Conservation (phyloP, 768 basidiomycete genomes). For the Symmetrospora coprosmae region DNA sequence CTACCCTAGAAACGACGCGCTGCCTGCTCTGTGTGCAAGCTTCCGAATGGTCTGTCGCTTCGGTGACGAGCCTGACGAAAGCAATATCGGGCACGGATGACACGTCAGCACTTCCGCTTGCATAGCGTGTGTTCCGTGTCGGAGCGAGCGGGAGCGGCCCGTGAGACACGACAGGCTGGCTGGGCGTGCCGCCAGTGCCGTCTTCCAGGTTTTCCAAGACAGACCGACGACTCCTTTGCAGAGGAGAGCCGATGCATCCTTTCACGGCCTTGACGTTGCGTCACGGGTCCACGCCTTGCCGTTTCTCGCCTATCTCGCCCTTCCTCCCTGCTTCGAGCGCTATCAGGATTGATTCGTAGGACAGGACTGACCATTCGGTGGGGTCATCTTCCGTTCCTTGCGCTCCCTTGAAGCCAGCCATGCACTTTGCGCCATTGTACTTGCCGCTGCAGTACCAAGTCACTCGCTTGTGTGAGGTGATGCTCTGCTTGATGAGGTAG, state of each 20-base stretch:
- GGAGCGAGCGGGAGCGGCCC: neutral
- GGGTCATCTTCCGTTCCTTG: too few species aligned
- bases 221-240: neutral
- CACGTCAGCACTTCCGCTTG: neutral
- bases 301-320: neutral
- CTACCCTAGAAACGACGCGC: neutral
- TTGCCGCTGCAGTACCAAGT: constrained; percentile 17
- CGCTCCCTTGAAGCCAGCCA: too few species aligned
- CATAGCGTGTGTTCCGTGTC: neutral
- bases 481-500: constrained; percentile 15
- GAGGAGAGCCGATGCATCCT: neutral
- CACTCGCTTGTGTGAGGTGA: constrained; percentile 2
- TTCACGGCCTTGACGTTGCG: too few species aligned
- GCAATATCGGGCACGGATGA: too few species aligned
- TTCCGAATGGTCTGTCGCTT: constrained; percentile 10
- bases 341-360: neutral
- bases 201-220: neutral
- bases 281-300: too few species aligned
- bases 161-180: neutral
- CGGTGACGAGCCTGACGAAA: constrained; percentile 6
- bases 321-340: neutral
- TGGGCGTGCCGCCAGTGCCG: neutral
- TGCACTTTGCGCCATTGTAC: neutral
- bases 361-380: neutral
- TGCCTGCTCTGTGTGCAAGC: constrained; percentile 1